phyloP scores from a whole-genome alignment of 441 rosid species.

The Metrosideros polymorpha region DNA sequence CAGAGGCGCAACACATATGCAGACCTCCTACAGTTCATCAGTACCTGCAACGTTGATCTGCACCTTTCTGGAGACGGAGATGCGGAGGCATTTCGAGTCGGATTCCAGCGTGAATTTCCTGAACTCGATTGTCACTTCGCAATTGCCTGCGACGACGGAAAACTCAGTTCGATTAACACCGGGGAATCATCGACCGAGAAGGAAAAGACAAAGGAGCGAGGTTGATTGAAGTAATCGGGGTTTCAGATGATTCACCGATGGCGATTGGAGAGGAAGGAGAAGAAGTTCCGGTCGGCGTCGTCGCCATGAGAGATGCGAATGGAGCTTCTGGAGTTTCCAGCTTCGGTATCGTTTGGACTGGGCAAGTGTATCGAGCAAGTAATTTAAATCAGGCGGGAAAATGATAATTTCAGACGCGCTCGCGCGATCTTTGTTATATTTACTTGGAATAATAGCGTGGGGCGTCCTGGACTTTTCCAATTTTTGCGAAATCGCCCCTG shows the following conservation, averaged over 20 bases:
- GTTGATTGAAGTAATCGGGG: neutral
- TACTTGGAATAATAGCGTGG: neutral
- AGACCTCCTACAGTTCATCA: neutral
- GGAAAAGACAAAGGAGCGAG: neutral
- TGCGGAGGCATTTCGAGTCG: conserved; percentile 27
- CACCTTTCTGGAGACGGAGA: conserved; percentile 23
- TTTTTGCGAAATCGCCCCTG: neutral
- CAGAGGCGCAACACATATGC: neutral
- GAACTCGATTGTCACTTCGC: conserved; percentile 45
- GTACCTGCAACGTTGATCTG: conserved; percentile 41
- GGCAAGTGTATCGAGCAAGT: neutral
- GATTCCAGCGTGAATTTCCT: conserved; percentile 28
- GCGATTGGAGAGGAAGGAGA: conserved; percentile 21
- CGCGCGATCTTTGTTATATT: neutral
- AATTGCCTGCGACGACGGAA: conserved; percentile 28
- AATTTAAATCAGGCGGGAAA: neutral
- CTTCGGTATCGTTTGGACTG: neutral
- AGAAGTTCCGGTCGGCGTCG: conserved; percentile 14
- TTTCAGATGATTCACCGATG: conserved; percentile 25
- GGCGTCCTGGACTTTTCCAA: neutral
- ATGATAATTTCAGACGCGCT: neutral
- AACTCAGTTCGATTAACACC: neutral
- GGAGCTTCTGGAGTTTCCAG: neutral
- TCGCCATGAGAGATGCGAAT: conserved; percentile 30
- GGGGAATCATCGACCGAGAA: neutral